These are phyloP conservation scores for Wickerhamiella kazuoi DNA, from an alignment of 805 yeast genomes.

Conservation along the genomic window DNA sequence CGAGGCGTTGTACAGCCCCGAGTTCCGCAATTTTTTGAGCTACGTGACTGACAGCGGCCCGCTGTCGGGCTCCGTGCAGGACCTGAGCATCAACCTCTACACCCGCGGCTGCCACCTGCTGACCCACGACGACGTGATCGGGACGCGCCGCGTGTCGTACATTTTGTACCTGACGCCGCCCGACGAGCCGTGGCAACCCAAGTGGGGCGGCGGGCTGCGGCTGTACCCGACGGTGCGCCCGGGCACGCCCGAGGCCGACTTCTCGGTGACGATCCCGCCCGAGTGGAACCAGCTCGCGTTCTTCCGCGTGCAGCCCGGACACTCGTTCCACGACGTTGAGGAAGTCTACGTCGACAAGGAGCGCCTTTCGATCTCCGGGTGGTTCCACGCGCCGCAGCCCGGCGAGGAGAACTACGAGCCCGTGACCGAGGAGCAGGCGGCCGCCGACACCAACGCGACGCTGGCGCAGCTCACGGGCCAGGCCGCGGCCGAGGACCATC, in stretches of 20 bases:
- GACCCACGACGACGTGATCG: slow-evolving; percentile 96
- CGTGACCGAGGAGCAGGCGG: slow-evolving; percentile 46
- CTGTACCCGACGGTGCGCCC: slow-evolving; percentile 73
- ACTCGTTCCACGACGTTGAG: slow-evolving; percentile 94
- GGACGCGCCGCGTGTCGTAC: slow-evolving; percentile 81
- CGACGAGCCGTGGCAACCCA: slow-evolving; percentile 70
- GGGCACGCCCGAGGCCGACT: slow-evolving; percentile 78
- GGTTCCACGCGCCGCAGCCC: slow-evolving; percentile 94
- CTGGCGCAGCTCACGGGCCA: slow-evolving; percentile 57
- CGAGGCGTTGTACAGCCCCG: slow-evolving; percentile 72
- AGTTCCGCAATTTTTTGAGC: slow-evolving; percentile 63
- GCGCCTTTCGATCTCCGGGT: slow-evolving; percentile 85
- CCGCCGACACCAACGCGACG: slow-evolving; percentile 55
- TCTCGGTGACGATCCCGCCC: slow-evolving; percentile 53
- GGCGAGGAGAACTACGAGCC: slow-evolving; percentile 70
- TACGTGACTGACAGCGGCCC: slow-evolving; percentile 75
- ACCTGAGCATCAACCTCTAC: slow-evolving; percentile 81
- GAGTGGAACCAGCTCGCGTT: slow-evolving; percentile 93
- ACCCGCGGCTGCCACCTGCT: slow-evolving; percentile 83
- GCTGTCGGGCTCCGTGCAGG: slow-evolving; percentile 77
- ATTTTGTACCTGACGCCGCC: slow-evolving; percentile 90
- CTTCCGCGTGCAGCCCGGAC: slow-evolving; percentile 90
- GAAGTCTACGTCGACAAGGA: slow-evolving; percentile 87
- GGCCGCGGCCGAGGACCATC: slow-evolving; percentile 60
- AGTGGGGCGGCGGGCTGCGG: slow-evolving; percentile 85